These are phyloP conservation scores for Amanita rimosa DNA, from an alignment of 768 basidiomycete genomes.

Conservation along the genomic window DNA sequence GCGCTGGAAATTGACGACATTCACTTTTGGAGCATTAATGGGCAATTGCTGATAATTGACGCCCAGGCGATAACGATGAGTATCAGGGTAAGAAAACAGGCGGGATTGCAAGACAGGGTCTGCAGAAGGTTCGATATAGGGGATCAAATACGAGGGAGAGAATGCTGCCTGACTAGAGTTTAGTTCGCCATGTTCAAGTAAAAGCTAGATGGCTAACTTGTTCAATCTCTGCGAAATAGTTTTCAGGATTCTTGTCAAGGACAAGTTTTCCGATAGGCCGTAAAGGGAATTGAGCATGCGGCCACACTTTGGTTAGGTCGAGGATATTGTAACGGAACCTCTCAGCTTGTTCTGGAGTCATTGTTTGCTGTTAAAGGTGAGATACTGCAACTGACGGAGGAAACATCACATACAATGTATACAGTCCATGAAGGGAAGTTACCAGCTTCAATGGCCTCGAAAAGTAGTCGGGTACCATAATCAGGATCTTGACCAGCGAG, in stretches of 20 bases:
- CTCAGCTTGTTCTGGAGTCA: constrained; percentile 89
- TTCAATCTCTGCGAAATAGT: constrained; percentile 94
- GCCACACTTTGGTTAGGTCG: constrained; percentile 88
- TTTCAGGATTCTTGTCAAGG: constrained; percentile 65
- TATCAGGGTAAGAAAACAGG: constrained; percentile 90
- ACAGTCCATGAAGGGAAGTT: constrained; percentile 84
- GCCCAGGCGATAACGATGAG: constrained; percentile 78
- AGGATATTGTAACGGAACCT: constrained; percentile 83
- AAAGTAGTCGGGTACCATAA: constrained; percentile 70
- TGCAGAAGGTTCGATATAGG: constrained; percentile 81
- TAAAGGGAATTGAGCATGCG: constrained; percentile 81
- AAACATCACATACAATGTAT: constrained; percentile 49
- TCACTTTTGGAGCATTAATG: constrained; percentile 68
- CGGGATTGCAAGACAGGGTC: constrained; percentile 94
- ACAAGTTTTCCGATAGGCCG: constrained; percentile 81
- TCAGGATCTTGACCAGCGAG: constrained; percentile 74
- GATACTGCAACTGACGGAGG: neutral
- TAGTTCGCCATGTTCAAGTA: constrained; percentile 8
- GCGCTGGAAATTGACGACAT: constrained; percentile 87
- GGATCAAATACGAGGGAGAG: constrained; percentile 79
- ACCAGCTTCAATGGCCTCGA: constrained; percentile 72
- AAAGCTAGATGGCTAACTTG: constrained; percentile 41
- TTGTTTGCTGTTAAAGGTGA: constrained; percentile 54
- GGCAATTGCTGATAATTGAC: constrained; percentile 79
- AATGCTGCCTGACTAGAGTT: constrained; percentile 48